phyloP scores from a whole-genome alignment of 345 rosid genomes.

The Eucalyptus polybractea region DNA sequence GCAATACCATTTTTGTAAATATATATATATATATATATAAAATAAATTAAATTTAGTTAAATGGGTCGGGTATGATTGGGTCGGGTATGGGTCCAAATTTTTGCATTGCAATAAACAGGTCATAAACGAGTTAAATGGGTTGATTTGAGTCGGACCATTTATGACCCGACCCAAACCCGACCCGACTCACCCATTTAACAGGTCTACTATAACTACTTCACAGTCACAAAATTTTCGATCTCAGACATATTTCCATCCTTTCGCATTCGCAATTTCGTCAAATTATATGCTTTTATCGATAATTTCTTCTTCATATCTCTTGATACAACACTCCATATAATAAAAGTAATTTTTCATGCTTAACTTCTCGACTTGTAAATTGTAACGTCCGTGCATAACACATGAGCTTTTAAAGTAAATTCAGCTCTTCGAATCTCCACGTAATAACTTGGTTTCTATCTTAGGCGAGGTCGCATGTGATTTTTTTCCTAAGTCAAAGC shows the following conservation, averaged over 20 bases:
- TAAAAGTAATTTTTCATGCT: background rate
- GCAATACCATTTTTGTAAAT: no score
- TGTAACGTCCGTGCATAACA: fast-evolving
- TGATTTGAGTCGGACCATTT: no score
- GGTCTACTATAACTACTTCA: background rate
- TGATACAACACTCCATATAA: background rate
- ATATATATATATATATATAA: no score
- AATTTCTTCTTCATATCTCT: background rate
- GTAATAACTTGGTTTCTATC: background rate
- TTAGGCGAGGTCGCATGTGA: background rate
- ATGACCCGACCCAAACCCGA: no score
- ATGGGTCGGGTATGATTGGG: no score
- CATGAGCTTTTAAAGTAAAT: background rate
- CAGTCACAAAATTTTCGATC: background rate
- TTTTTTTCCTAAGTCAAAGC: background rate
- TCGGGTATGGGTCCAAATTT: no score
- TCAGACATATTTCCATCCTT: background rate
- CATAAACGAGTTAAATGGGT: no score
- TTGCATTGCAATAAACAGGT: no score
- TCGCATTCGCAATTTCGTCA: background rate
- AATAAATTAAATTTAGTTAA: no score
- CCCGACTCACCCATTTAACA: no score
- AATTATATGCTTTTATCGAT: background rate
- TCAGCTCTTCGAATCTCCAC: background rate
- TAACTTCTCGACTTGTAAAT: background rate